A percentile compares a stretch with the other conserved stretches of the same genome.
Evolutionary conservation across 1,139 yeast genomes (phyloP).

Genomic region (Kodamaea alishanica): DNA sequence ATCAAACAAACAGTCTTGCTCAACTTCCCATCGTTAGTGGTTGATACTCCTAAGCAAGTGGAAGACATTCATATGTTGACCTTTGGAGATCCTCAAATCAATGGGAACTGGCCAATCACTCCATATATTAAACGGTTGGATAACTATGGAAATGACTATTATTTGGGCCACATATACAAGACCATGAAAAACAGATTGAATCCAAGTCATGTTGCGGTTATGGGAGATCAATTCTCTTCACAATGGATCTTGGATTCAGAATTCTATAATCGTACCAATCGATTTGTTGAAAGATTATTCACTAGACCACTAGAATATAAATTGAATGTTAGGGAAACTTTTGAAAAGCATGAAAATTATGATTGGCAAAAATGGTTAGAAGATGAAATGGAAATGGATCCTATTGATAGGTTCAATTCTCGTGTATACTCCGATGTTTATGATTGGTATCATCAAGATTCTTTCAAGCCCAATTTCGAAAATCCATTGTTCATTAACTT

Average conservation of each 20-base stretch:
- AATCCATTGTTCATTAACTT: constrained; percentile 69
- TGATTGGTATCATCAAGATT: constrained; percentile 55
- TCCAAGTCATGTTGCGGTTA: constrained; percentile 81
- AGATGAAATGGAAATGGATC: constrained; percentile 36
- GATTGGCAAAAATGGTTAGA: constrained; percentile 53
- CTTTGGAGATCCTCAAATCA: constrained; percentile 95
- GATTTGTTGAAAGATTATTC: constrained; percentile 66
- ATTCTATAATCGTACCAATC: constrained; percentile 69
- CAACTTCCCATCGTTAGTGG: constrained; percentile 26
- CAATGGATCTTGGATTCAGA: constrained; percentile 94
- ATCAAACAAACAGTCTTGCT: constrained; percentile 17
- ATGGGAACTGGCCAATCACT: constrained; percentile 74
- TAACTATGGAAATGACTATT: constrained; percentile 83
- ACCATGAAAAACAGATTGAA: constrained; percentile 57
- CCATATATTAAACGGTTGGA: constrained; percentile 76
- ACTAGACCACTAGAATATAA: constrained; percentile 51
- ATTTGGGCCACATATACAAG: constrained; percentile 75
- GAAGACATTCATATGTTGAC: constrained; percentile 64
- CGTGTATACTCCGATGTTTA: constrained; percentile 56
- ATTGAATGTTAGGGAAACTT: constrained; percentile 44
- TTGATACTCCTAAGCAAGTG: constrained; percentile 15
- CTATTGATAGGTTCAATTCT: constrained; percentile 43
- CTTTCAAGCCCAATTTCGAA: constrained; percentile 30
- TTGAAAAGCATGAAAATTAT: constrained; percentile 44
- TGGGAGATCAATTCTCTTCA: constrained; percentile 92